A percentile compares a stretch with the other conserved stretches of the same genome.
Conservation (phyloP, 2,329 filamentous ascomycete species). For the Rhinocladiella similis region DNA sequence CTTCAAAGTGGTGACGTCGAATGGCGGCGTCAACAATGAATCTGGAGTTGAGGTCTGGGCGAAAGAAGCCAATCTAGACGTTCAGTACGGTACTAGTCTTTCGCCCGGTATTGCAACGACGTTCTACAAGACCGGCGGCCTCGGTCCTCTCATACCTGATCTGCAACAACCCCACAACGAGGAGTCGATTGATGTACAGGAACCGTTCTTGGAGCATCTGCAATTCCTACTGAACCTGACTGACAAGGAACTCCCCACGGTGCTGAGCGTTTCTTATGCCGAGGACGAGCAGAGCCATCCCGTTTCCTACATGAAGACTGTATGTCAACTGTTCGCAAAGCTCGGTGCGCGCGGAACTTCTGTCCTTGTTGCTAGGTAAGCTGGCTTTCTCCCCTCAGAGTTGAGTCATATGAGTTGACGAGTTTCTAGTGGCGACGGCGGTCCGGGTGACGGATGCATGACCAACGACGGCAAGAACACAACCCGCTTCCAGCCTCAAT, state of each 20-base stretch:
- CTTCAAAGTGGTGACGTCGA: conserved; percentile 60
- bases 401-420: too few species aligned
- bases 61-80: conserved; percentile 52
- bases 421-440: conserved; percentile 52
- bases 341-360: conserved; percentile 66
- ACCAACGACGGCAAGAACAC: conserved; percentile 59
- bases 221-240: conserved; percentile 59
- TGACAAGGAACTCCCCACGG: conserved; percentile 58
- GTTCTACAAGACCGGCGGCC: conserved; percentile 59
- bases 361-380: conserved; percentile 57
- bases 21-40: conserved; percentile 55
- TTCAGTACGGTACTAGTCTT: conserved; percentile 61
- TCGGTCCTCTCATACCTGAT: conserved; percentile 54
- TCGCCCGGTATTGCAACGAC: conserved; percentile 55
- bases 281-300: conserved; percentile 67
- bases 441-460: conserved; percentile 57
- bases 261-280: conserved; percentile 65
- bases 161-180: conserved; percentile 46
- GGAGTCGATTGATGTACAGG: conserved; percentile 46
- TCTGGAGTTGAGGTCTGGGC: conserved; percentile 41
- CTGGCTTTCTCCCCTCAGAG: too few species aligned
- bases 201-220: conserved; percentile 67
- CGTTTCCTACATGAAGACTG: conserved; percentile 57
- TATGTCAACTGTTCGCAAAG: conserved; percentile 64
- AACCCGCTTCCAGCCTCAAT: conserved; percentile 59